Percentiles rank a stretch among this genome's conserved stretches.
Conservation (phyloP, 208 protist genomes). For the Crithidia thermophila region DNA sequence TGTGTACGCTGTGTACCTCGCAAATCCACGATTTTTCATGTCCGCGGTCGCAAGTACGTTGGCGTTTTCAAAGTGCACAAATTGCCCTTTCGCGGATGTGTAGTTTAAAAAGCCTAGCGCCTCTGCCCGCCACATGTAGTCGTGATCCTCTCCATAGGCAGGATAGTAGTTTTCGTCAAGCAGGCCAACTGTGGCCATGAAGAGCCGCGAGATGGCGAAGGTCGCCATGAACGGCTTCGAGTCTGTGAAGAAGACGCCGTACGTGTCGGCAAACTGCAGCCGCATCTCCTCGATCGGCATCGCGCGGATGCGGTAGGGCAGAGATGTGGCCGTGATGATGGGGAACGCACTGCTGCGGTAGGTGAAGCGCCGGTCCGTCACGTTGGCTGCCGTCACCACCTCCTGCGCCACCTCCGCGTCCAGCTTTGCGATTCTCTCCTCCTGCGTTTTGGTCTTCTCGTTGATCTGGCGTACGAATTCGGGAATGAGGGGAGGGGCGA, state of each 20-base stretch:
- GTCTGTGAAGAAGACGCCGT: constrained; percentile 38
- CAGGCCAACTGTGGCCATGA: constrained; percentile 44
- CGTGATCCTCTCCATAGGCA: constrained; percentile 55
- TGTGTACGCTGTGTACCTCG: constrained; percentile 14
- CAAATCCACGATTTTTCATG: constrained; percentile 3
- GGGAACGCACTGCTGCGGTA: constrained; percentile 14
- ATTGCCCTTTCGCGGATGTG: constrained; percentile 8
- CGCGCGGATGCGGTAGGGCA: constrained; percentile 48
- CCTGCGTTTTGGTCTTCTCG: constrained; percentile 6
- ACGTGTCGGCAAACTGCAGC: constrained; percentile 13
- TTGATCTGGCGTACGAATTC: constrained; percentile 19
- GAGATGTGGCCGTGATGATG: constrained; percentile 32
- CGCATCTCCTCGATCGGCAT: constrained; percentile 24
- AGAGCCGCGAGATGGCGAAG: constrained; percentile 43
- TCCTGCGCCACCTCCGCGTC: constrained; percentile 26
- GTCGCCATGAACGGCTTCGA: constrained; percentile 22
- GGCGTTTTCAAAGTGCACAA: constrained; percentile 28
- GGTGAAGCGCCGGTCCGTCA: constrained; percentile 6
- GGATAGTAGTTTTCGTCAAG: constrained; percentile 72
- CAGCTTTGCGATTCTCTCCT: neutral
- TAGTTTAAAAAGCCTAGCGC: constrained; percentile 35
- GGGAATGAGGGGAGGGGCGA: constrained; percentile 6
- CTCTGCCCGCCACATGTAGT: constrained; percentile 31
- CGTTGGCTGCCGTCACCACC: neutral
- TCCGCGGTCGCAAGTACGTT: constrained; percentile 17